Base-by-base conservation (phyloP, 257 asterid species). In the Galeopsis tetrahit region DNA sequence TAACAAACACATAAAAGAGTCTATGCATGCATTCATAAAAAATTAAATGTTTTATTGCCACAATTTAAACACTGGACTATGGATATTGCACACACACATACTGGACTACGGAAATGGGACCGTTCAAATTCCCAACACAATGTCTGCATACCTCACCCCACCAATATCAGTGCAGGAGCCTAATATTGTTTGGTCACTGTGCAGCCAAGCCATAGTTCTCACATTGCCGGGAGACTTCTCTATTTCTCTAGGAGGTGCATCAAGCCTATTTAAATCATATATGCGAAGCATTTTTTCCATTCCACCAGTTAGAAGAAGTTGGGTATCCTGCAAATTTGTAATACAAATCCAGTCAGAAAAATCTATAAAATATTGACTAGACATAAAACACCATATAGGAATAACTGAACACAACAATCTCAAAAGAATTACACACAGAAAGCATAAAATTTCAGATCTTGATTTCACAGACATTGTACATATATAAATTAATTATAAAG, bases 161-260 rank as follows among this genome's bases (percentile, higher is more conserved):
- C 96, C 93, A 76, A 82, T 81, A 56, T 94, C 99, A 21, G 94
- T 82, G 72, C 98, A 94, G 60, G 99, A 88, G 72, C 97, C 85
- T 82, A 94, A 85, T 72, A 94, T 88, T 5, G 96, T 91, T 77
- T 85, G 98, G 79, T 94, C 99, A 59, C 90, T 88, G 72, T 89
- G 98, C 59, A 94, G 96, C 99, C 99, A 94, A 65, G 90, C 81
- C 77, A 87, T 55, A 35, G 98, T 84, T 79, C 99, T 89, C 73
- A 94, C 91, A 43, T 95, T 85, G 75, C 99, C 91, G 40, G 98
- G 97, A 72, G 97, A 84, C 57, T 84, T 85, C 58, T 89, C 96
- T 44, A 94, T 81, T 86, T 91, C 98, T 84, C 95, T 86, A 57
- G 98, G 98, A 36, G 89, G 87, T 46, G 95, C 97, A 75, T 94